Conservation (phyloP, 805 yeast species). For the Candida stauntonica region DNA sequence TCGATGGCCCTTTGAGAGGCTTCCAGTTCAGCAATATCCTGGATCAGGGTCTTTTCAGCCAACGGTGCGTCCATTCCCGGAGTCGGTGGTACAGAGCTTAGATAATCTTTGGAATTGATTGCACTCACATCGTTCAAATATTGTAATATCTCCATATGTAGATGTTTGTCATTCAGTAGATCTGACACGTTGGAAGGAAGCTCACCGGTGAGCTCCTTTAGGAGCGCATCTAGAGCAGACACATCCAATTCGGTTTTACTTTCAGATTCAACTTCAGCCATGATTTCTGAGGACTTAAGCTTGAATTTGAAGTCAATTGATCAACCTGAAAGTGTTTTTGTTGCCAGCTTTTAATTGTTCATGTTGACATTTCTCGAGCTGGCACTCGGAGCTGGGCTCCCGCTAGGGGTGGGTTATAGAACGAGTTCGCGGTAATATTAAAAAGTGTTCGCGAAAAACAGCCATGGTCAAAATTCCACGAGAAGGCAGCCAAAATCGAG, state of each 20-base stretch:
- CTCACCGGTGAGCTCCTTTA: slow-evolving; percentile 33
- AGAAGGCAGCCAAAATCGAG: slow-evolving; percentile 4
- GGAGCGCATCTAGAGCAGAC: slow-evolving; percentile 29
- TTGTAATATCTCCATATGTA: slow-evolving; percentile 33
- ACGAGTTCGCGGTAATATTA: no score
- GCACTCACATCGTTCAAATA: slow-evolving; percentile 39
- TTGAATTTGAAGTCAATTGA: background rate
- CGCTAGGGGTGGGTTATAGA: no score
- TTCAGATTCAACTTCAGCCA: no score
- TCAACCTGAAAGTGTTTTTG: background rate
- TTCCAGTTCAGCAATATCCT: slow-evolving; percentile 73
- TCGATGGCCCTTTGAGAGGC: slow-evolving; percentile 47
- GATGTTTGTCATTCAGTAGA: slow-evolving; percentile 29
- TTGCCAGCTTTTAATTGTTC: no score
- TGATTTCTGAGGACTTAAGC: no score
- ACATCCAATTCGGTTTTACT: slow-evolving; percentile 6
- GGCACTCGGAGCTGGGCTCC: no score
- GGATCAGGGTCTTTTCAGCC: slow-evolving; percentile 41
- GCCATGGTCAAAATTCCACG: background rate
- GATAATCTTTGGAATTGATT: slow-evolving; percentile 44
- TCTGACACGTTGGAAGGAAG: slow-evolving; percentile 23
- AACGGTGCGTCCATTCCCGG: slow-evolving; percentile 28
- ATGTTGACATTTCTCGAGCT: no score
- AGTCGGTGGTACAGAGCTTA: slow-evolving; percentile 37
- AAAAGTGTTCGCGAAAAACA: no score